A percentile compares a stretch with the other conserved stretches of the same genome.
These are phyloP conservation scores for Xylaria sp. DNA, from an alignment of 2,329 filamentous ascomycete species.

Conservation along the genomic window DNA sequence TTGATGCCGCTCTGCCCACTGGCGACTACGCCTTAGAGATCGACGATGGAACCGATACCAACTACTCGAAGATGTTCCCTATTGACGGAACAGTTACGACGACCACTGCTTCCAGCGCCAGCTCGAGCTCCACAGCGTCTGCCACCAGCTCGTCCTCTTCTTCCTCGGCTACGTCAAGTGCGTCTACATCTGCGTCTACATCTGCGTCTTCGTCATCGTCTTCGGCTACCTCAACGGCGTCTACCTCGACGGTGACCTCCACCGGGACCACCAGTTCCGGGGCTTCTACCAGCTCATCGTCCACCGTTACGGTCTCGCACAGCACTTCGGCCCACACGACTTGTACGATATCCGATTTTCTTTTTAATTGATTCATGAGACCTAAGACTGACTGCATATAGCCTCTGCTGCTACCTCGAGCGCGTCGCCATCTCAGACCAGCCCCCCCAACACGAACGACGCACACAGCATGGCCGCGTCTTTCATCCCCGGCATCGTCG, in stretches of 20 bases:
- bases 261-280: slow-evolving; percentile 21
- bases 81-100: slow-evolving; percentile 44
- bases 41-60: slow-evolving; percentile 51
- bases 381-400: slow-evolving; percentile 27
- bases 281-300: slow-evolving; percentile 18
- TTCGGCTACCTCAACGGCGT: slow-evolving; percentile 26
- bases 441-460: slow-evolving; percentile 44
- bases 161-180: slow-evolving; percentile 22
- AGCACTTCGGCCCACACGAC: slow-evolving; percentile 21
- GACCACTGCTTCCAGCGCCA: slow-evolving; percentile 30
- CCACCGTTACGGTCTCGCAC: background rate
- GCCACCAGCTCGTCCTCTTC: slow-evolving; percentile 32
- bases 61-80: slow-evolving; percentile 57
- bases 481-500: slow-evolving; percentile 43
- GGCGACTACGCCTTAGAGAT: slow-evolving; percentile 60
- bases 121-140: slow-evolving; percentile 38
- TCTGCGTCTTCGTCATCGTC: slow-evolving; percentile 36
- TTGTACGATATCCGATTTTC: slow-evolving; percentile 22
- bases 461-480: slow-evolving; percentile 43
- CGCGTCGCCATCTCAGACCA: slow-evolving; percentile 35
- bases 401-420: slow-evolving; percentile 35
- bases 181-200: slow-evolving; percentile 36
- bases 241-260: slow-evolving; percentile 6
- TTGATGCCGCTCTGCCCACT: slow-evolving; percentile 49
- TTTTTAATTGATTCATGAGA: background rate